Percentiles rank a stretch among this genome's conserved stretches.
Conservation (phyloP, 1,284 basidiomycete species). For the Tausonia pullulans region DNA sequence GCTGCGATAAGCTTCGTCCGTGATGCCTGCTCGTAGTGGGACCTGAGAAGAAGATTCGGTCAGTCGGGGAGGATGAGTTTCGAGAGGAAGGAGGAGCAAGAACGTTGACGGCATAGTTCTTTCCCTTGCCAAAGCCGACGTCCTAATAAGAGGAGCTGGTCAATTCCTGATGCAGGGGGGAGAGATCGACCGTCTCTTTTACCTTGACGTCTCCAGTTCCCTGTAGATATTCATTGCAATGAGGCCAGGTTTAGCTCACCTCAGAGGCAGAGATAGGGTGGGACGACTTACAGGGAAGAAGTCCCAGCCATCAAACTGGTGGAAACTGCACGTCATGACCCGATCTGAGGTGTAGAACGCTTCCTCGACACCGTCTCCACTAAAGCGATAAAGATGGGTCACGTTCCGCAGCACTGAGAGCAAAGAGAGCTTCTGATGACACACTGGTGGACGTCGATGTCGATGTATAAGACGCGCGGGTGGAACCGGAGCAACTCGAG, state of each 20-base stretch:
- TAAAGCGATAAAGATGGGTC: too few relatives aligned
- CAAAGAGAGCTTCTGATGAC: too few relatives aligned
- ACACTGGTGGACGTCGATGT: conserved; percentile 88
- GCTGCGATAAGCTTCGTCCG: conserved; percentile 58
- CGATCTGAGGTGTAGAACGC: conserved; percentile 96
- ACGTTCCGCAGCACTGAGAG: too few relatives aligned
- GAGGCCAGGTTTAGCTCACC: too few relatives aligned
- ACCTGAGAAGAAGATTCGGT: conserved; percentile 28
- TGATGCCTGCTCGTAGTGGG: conserved; percentile 86
- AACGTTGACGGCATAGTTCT: conserved; percentile 78
- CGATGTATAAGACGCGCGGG: conserved; percentile 88
- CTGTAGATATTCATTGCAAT: too few relatives aligned
- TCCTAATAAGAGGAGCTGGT: conserved; percentile 41
- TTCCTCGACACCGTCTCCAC: conserved; percentile 93
- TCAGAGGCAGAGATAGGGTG: too few relatives aligned
- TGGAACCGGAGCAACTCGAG: conserved; percentile 65
- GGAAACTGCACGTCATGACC: conserved; percentile 93
- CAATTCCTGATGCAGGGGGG: not conserved
- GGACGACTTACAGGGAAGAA: conserved; percentile 63
- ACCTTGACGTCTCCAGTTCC: conserved; percentile 64
- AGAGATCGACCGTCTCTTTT: conserved; percentile 18
- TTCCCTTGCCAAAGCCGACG: conserved; percentile 71
- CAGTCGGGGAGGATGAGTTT: too few relatives aligned
- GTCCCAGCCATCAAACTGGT: conserved; percentile 72
- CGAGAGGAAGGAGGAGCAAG: too few relatives aligned